These are phyloP conservation scores for Lathyrus tuberosus DNA, from an alignment of 306 rosid genomes.

Conservation along the genomic window DNA sequence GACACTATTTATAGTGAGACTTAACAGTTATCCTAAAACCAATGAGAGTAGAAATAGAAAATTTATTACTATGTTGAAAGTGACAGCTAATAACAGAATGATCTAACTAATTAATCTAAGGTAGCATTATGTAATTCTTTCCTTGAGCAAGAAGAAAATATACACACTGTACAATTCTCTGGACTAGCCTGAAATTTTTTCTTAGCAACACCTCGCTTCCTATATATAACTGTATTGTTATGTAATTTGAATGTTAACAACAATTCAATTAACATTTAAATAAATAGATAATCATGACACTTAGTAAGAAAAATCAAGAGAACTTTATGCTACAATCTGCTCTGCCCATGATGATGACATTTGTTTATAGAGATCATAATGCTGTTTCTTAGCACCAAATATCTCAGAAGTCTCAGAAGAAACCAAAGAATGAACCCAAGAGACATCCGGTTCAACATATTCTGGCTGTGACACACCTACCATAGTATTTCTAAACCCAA, in stretches of 20 bases:
- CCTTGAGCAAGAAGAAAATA: too few species aligned
- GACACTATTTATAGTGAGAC: too few species aligned
- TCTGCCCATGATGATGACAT: neutral
- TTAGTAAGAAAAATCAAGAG: neutral
- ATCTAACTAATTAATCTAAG: too few species aligned
- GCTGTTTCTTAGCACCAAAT: neutral
- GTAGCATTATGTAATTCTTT: too few species aligned
- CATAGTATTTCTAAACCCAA: neutral
- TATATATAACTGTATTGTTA: neutral
- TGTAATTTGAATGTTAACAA: neutral
- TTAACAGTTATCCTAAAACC: too few species aligned
- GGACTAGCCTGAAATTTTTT: too few species aligned
- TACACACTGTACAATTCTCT: too few species aligned
- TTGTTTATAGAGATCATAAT: neutral
- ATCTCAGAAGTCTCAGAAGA: neutral
- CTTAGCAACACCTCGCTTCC: too few species aligned
- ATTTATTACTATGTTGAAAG: too few species aligned
- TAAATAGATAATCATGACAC: neutral
- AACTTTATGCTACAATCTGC: neutral
- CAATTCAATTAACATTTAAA: neutral
- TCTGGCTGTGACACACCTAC: neutral
- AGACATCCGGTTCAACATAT: neutral
- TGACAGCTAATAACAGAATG: too few species aligned
- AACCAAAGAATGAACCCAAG: constrained; percentile 7
- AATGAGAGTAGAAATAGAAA: too few species aligned